phyloP scores from a whole-genome alignment of 1,284 basidiomycete genomes.

The Farysia itapuensis region DNA sequence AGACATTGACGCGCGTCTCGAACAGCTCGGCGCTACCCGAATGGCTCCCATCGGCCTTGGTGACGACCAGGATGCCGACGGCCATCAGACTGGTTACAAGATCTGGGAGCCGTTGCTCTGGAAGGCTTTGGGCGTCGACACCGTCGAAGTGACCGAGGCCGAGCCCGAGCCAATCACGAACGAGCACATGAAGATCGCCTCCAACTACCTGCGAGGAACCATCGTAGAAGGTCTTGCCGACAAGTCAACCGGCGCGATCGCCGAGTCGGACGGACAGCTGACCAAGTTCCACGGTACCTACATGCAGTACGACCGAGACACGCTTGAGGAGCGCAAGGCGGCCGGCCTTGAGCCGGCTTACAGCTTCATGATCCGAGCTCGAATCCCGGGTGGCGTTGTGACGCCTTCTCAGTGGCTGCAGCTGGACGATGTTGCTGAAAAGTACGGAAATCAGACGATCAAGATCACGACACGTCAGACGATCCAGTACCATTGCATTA shows the following conservation, averaged over 20 bases:
- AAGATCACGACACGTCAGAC: constrained; percentile 98
- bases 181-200: constrained; percentile 99
- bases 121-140: constrained; percentile 92
- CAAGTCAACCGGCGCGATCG: constrained; percentile 81
- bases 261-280: constrained; percentile 85
- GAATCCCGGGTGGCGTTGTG: constrained; percentile 94
- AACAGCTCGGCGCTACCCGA: constrained; percentile 50
- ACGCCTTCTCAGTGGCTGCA: constrained; percentile 87
- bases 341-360: constrained; percentile 94
- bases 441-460: constrained; percentile 90
- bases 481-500: constrained; percentile 99
- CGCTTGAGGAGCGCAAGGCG: constrained; percentile 89
- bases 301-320: constrained; percentile 85
- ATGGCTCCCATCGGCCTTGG: constrained; percentile 70
- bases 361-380: constrained; percentile 97
- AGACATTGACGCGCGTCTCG: constrained; percentile 75
- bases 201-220: constrained; percentile 89
- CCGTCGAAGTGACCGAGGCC: constrained; percentile 82
- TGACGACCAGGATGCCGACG: constrained; percentile 97
- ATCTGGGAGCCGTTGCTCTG: constrained; percentile 88
- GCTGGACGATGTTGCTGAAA: constrained; percentile 93
- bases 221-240: constrained; percentile 87
- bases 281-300: constrained; percentile 92
- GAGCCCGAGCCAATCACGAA: constrained; percentile 97
- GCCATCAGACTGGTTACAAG: constrained; percentile 93